Percentiles rank a stretch among this genome's conserved stretches.
phyloP scores from a whole-genome alignment of 2,329 filamentous ascomycete genomes.

The Alternaria viburni region DNA sequence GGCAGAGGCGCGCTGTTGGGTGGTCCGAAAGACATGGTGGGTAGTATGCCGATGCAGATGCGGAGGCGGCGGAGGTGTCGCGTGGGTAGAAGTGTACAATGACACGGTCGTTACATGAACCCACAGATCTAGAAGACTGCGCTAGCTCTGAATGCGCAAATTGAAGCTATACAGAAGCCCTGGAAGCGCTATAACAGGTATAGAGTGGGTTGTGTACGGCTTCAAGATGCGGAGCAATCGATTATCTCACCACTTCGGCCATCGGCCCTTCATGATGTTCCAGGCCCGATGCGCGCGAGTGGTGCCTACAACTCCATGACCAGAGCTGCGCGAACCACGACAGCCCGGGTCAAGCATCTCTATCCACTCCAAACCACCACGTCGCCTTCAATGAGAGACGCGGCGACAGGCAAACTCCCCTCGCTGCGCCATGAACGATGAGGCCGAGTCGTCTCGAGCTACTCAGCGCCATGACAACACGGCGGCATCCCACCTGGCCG shows the following conservation, averaged over 20 bases:
- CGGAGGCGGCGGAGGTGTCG: conserved; percentile 29
- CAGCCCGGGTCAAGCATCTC: conserved; percentile 15
- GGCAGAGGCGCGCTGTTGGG: conserved; percentile 63
- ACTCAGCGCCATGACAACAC: conserved; percentile 26
- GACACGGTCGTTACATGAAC: not conserved
- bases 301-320: conserved; percentile 25
- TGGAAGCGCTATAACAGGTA: not conserved
- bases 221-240: conserved; percentile 31
- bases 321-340: conserved; percentile 11
- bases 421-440: conserved; percentile 48
- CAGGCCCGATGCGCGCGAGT: conserved; percentile 31
- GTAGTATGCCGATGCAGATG: conserved; percentile 10
- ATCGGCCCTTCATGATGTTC: conserved; percentile 39
- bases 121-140: not conserved
- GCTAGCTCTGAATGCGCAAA: not conserved
- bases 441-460: conserved; percentile 46
- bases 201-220: conserved; percentile 1
- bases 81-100: conserved; percentile 11
- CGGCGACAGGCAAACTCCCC: conserved; percentile 8
- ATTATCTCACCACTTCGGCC: conserved; percentile 48
- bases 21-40: conserved; percentile 30
- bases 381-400: conserved; percentile 38
- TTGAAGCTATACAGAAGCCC: not conserved
- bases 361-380: conserved; percentile 4
- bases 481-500: conserved; percentile 16